These are phyloP conservation scores for Fusarium concolor DNA, from an alignment of 2,329 filamentous ascomycete genomes.

Conservation along the genomic window DNA sequence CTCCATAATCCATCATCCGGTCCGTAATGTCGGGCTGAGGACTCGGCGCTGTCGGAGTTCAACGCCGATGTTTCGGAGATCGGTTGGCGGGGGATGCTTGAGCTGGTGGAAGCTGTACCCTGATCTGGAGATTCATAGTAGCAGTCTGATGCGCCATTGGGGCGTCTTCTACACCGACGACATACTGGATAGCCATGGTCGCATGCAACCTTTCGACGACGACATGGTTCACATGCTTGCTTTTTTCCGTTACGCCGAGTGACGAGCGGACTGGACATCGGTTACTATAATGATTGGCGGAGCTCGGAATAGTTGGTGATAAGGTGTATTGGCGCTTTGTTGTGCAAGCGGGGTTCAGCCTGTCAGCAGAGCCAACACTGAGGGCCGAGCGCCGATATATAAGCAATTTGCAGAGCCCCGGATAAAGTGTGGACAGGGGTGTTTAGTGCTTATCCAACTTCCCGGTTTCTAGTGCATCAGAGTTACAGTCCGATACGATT, in stretches of 20 bases:
- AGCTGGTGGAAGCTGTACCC: rapidly evolving
- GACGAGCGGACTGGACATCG: background rate
- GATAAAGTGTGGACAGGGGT: background rate
- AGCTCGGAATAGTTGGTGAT: background rate
- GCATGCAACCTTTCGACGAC: background rate
- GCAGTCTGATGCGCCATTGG: background rate
- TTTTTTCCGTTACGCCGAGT: slow-evolving; percentile 3
- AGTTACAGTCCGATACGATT: too few relatives aligned
- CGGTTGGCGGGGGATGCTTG: background rate
- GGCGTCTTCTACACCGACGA: background rate
- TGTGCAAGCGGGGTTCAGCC: background rate
- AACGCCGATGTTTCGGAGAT: background rate
- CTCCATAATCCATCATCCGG: background rate
- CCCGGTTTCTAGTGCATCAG: too few relatives aligned
- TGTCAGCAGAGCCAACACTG: background rate
- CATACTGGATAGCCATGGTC: background rate
- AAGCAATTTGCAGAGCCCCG: background rate
- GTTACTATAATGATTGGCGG: too few relatives aligned
- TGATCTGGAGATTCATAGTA: background rate
- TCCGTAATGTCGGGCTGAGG: background rate
- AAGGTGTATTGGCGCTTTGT: background rate
- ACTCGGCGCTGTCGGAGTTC: background rate
- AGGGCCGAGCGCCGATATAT: background rate
- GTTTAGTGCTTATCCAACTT: background rate
- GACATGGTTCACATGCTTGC: slow-evolving; percentile 5